phyloP scores from a whole-genome alignment of 257 asterid genomes.

The Nicotiana paniculata region DNA sequence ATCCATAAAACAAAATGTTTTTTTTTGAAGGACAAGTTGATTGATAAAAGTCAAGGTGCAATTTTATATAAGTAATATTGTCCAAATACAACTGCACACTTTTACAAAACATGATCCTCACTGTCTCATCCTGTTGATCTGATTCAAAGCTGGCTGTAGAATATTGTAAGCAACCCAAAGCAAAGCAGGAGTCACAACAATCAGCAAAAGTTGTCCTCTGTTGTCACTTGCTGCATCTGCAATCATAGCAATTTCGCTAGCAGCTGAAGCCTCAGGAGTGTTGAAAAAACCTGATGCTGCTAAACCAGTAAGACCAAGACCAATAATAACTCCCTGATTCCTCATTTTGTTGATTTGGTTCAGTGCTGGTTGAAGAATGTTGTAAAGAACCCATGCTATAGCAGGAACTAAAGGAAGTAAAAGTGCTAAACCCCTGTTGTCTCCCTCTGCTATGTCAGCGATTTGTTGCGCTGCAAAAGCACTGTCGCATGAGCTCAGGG shows the following conservation, averaged over 20 bases:
- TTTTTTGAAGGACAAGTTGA: neutral
- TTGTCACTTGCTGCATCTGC: constrained; percentile 61
- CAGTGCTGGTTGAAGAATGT: constrained; percentile 80
- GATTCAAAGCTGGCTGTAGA: constrained; percentile 92
- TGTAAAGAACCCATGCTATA: constrained; percentile 75
- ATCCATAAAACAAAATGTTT: too few species aligned
- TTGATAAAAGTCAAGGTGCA: neutral
- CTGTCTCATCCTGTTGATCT: constrained; percentile 76
- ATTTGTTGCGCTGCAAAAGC: constrained; percentile 92
- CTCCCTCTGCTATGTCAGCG: constrained; percentile 82
- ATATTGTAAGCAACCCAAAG: constrained; percentile 76
- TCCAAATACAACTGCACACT: neutral
- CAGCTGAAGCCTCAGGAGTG: constrained; percentile 52
- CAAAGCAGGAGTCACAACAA: constrained; percentile 84
- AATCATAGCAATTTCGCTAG: constrained; percentile 38
- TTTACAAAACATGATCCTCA: constrained; percentile 15
- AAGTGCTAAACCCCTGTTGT: constrained; percentile 77
- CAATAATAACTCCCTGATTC: constrained; percentile 54
- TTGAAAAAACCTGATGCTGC: constrained; percentile 45
- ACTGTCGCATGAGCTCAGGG: constrained; percentile 54
- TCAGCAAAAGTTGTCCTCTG: constrained; percentile 75
- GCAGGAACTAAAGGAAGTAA: constrained; percentile 77
- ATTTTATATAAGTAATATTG: neutral
- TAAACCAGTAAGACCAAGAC: constrained; percentile 66
- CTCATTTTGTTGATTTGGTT: constrained; percentile 83